A percentile compares a stretch with the other conserved stretches of the same genome.
Conservation (phyloP, 2,329 filamentous ascomycete species). For the Paecilomyces sp. region DNA sequence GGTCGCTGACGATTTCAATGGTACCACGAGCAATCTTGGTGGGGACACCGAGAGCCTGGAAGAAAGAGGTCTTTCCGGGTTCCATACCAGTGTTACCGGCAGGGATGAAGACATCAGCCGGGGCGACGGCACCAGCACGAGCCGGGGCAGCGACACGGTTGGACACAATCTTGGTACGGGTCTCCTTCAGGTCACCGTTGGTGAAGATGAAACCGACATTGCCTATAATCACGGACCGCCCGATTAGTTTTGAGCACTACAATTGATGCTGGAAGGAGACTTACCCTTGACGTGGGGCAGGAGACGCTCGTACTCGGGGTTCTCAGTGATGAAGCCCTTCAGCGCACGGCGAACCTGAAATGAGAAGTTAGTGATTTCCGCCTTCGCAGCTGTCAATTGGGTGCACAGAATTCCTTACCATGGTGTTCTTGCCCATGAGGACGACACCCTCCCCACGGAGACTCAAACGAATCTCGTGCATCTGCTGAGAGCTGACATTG, state of each 20-base stretch:
- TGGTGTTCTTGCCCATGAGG: slow-evolving; percentile 99
- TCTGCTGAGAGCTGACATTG: slow-evolving; percentile 99
- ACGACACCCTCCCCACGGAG: slow-evolving; percentile 90
- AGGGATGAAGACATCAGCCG: slow-evolving; percentile 86
- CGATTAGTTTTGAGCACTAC: not conserved
- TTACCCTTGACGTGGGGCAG: slow-evolving; percentile 83
- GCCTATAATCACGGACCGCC: slow-evolving; percentile 36
- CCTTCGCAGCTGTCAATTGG: slow-evolving; percentile 5
- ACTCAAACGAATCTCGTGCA: slow-evolving; percentile 97
- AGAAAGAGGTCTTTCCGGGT: slow-evolving; percentile 99
- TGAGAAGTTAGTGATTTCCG: slow-evolving; percentile 4
- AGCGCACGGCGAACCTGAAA: slow-evolving; percentile 84
- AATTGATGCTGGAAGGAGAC: slow-evolving; percentile 4
- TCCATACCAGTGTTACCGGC: slow-evolving; percentile 99
- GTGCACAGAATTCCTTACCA: slow-evolving; percentile 54
- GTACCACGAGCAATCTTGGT: slow-evolving; percentile 99
- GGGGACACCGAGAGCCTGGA: slow-evolving; percentile 99
- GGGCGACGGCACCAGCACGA: slow-evolving; percentile 94
- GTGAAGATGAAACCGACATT: slow-evolving; percentile 99
- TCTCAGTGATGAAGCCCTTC: slow-evolving; percentile 84
- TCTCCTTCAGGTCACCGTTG: slow-evolving; percentile 86
- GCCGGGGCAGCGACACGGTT: slow-evolving; percentile 98
- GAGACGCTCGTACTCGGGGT: slow-evolving; percentile 96
- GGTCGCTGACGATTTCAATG: slow-evolving; percentile 97
- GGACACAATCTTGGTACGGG: slow-evolving; percentile 86